These are phyloP conservation scores for Neurospora tetrasperma DNA, from an alignment of 495 filamentous ascomycete species.

Conservation along the genomic window DNA sequence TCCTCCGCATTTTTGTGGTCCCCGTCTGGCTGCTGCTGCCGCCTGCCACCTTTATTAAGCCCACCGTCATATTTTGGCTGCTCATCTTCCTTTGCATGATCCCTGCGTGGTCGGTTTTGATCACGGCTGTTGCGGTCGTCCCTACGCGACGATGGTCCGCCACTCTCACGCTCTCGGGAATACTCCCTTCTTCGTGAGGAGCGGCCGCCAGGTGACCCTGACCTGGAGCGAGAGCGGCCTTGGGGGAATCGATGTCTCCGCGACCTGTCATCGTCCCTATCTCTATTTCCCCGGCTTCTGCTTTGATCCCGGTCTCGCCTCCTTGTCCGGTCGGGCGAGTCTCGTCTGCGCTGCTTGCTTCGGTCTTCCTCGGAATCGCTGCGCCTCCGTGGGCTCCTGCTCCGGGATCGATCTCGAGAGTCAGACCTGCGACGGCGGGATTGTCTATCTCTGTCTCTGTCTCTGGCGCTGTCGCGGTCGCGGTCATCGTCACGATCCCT, in stretches of 20 bases:
- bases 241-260: neutral
- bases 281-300: neutral
- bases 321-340: constrained; percentile 20
- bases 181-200: constrained; percentile 13
- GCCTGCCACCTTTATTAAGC: constrained; percentile 5
- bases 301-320: constrained; percentile 1
- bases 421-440: constrained; percentile 28
- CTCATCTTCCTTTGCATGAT: neutral
- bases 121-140: constrained; percentile 10
- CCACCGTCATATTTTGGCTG: neutral
- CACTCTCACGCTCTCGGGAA: constrained; percentile 6
- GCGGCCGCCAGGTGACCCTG: constrained; percentile 18
- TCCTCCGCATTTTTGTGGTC: constrained; percentile 21
- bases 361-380: constrained; percentile 25
- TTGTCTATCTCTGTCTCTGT: constrained; percentile 21
- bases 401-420: constrained; percentile 29
- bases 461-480: neutral
- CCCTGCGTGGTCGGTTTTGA: neutral
- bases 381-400: constrained; percentile 7
- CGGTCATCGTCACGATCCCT: neutral
- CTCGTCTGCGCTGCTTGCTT: constrained; percentile 21
- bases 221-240: neutral
- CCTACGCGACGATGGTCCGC: neutral
- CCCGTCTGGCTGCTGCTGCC: neutral
- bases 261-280: constrained; percentile 1